Percentiles rank a stretch among this genome's conserved stretches.
Conservation (phyloP, 768 basidiomycete species). For the Naematelia encephala region DNA sequence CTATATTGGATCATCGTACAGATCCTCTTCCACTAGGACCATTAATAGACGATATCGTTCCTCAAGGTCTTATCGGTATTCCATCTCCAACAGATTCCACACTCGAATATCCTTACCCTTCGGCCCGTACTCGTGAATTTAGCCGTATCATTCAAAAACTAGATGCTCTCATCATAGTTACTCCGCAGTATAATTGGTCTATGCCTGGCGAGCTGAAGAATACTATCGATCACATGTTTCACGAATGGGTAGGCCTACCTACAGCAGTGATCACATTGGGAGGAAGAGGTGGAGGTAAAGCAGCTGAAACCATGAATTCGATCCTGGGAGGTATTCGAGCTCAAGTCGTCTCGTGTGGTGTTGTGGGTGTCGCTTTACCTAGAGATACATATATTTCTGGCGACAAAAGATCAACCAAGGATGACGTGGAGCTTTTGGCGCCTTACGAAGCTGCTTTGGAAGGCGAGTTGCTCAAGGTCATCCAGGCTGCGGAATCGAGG, state of each 20-base stretch:
- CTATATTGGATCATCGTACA: not conserved
- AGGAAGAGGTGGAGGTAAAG: conserved; percentile 47
- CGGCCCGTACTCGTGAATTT: not conserved
- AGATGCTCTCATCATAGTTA: conserved; percentile 50
- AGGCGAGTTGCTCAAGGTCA: not conserved
- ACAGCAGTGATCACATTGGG: conserved; percentile 51
- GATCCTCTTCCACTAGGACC: not conserved
- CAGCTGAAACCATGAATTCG: conserved; percentile 38
- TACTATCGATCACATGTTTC: conserved; percentile 52
- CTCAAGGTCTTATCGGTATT: not conserved
- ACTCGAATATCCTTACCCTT: not conserved
- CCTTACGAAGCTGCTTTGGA: not conserved
- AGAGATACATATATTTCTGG: not conserved
- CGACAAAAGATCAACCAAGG: not conserved
- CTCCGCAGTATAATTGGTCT: conserved; percentile 53
- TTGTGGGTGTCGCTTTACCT: not conserved
- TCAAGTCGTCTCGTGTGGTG: not conserved
- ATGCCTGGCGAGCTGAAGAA: conserved; percentile 53
- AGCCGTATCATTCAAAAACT: not conserved
- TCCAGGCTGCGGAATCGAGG: not conserved
- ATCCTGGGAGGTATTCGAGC: conserved; percentile 31
- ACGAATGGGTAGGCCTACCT: conserved; percentile 52
- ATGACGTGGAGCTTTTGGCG: not conserved
- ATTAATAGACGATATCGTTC: not conserved
- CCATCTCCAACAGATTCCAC: not conserved